Evolutionary conservation across 345 rosid genomes (phyloP).

Genomic region (Camelina sativa): DNA sequence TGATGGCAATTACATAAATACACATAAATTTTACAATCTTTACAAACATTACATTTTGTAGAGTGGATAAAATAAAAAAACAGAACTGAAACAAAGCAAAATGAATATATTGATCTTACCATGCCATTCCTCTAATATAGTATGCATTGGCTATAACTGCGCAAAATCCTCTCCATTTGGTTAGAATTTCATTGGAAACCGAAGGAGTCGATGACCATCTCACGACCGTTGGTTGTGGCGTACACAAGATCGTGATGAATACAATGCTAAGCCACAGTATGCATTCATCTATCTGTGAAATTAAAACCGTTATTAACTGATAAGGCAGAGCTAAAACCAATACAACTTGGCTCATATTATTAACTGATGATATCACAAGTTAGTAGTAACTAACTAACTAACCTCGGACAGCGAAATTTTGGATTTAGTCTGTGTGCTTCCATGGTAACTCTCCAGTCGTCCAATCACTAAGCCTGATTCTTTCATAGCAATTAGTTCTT

Average conservation of each 20-base stretch:
- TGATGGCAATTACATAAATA: conserved; percentile 7
- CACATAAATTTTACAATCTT: neutral
- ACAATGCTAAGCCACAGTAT: conserved; percentile 88
- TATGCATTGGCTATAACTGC: conserved; percentile 93
- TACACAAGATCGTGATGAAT: conserved; percentile 91
- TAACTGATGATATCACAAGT: neutral
- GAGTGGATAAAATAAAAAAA: neutral
- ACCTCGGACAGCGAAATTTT: conserved; percentile 72
- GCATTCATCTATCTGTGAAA: conserved; percentile 76
- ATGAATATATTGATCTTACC: conserved; percentile 55
- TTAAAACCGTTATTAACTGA: conserved; percentile 2
- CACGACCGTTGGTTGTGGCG: conserved; percentile 87
- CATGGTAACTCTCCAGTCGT: conserved; percentile 57
- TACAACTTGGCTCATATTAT: neutral
- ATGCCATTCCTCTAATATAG: conserved; percentile 84
- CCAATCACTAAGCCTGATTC: conserved; percentile 73
- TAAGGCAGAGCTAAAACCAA: neutral
- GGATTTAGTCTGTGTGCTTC: conserved; percentile 72
- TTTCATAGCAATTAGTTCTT: conserved; percentile 71
- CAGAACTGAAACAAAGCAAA: neutral
- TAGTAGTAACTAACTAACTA: conserved; percentile 5
- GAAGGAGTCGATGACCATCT: conserved; percentile 84
- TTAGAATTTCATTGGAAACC: conserved; percentile 63
- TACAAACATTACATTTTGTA: neutral
- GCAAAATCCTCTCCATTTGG: conserved; percentile 89